Percentiles rank a stretch among this genome's conserved stretches.
These are phyloP conservation scores for Cryphonectria japonica DNA, from an alignment of 2,329 filamentous ascomycete species.

Conservation along the genomic window DNA sequence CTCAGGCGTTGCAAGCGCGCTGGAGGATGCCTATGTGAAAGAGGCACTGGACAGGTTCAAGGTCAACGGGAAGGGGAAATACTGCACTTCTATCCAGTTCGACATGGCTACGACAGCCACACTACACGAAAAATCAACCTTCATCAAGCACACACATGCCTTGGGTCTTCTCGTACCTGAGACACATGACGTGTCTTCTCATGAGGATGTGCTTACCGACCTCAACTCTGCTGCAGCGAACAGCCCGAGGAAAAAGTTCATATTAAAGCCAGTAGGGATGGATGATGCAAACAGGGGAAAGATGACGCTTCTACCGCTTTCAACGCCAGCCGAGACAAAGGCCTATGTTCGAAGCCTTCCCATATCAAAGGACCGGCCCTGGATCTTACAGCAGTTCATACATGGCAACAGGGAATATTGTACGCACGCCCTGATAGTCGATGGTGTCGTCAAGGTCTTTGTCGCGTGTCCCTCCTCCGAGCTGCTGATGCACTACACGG, in stretches of 20 bases:
- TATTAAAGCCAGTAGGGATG: constrained; percentile 68
- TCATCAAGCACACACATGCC: constrained; percentile 60
- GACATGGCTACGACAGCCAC: constrained; percentile 56
- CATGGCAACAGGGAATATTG: constrained; percentile 66
- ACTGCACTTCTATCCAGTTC: constrained; percentile 63
- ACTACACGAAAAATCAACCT: constrained; percentile 68
- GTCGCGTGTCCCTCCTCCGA: constrained; percentile 67
- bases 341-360: constrained; percentile 56
- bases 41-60: constrained; percentile 62
- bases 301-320: constrained; percentile 67
- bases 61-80: constrained; percentile 42
- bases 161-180: constrained; percentile 59
- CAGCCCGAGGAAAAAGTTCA: constrained; percentile 50
- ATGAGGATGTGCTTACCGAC: constrained; percentile 55
- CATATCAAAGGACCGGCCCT: constrained; percentile 59
- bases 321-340: constrained; percentile 54
- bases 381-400: constrained; percentile 72
- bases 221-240: constrained; percentile 43
- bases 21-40: constrained; percentile 69
- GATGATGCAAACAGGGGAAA: constrained; percentile 62
- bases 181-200: constrained; percentile 56
- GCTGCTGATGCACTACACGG: constrained; percentile 68
- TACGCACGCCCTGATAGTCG: constrained; percentile 71
- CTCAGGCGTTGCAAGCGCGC: constrained; percentile 67
- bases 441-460: constrained; percentile 67